phyloP scores from a whole-genome alignment of 805 yeast genomes.

The Lachancea sp. region DNA sequence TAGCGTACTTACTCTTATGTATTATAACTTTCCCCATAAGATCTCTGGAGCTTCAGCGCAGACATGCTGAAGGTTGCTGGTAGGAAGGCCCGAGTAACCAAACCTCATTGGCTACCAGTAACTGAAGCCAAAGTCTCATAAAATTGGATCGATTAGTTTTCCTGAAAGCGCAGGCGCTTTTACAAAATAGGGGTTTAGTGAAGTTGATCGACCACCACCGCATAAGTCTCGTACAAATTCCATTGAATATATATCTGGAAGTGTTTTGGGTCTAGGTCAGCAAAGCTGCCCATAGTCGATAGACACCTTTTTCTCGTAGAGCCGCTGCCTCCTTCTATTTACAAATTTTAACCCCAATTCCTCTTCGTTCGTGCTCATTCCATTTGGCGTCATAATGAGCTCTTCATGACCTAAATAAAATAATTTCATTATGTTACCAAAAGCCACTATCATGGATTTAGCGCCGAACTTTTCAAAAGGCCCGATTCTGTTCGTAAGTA shows the following conservation, averaged over 20 bases:
- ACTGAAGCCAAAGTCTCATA: background rate
- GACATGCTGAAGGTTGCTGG: no score
- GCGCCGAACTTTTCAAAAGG: constrained; percentile 68
- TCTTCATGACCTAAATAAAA: constrained; percentile 73
- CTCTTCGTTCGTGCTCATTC: constrained; percentile 36
- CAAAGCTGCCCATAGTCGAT: constrained; percentile 10
- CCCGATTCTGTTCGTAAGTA: constrained; percentile 50
- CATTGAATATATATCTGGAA: no score
- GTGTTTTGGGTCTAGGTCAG: no score
- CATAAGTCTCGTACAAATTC: no score
- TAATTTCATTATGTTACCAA: constrained; percentile 67
- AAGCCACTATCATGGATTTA: constrained; percentile 66
- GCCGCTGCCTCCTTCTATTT: constrained; percentile 41
- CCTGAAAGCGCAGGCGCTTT: background rate
- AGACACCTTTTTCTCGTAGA: constrained; percentile 16
- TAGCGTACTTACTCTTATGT: background rate
- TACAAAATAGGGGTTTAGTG: no score
- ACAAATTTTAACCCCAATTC: constrained; percentile 47
- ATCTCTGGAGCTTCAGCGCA: no score
- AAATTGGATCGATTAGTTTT: no score
- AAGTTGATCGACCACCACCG: no score
- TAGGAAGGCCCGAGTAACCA: no score
- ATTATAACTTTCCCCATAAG: background rate
- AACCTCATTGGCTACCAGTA: background rate
- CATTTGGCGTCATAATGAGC: constrained; percentile 52